Base-by-base conservation (phyloP, 352 stramenopile genomes). In the Pythium myriotylum region DNA sequence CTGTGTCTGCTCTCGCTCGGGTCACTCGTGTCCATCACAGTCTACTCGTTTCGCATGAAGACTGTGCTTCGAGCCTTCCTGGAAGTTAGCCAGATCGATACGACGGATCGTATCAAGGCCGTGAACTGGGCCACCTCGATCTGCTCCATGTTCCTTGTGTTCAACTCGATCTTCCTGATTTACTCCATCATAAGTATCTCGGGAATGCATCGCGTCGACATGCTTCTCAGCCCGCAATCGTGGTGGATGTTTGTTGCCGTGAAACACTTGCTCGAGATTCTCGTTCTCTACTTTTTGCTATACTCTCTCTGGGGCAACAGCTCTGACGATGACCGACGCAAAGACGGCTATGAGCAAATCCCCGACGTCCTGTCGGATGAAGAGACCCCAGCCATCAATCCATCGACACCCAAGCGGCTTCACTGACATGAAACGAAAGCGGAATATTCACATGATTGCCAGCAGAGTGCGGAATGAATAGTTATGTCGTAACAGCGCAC, bases 81-180 rank as follows among this genome's bases (percentile, higher is more conserved):
- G 5, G 94, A 97, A 39, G 96, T 99, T 20, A 98, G 97, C 59
- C 94, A 98, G 72, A 97, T 99, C 42, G 95, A 96, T 35, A 98
- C 95, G 14, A 97, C 97, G n/a, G 91, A 89, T 59, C 91, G 97
- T 60, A 97, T 99, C 35, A 95, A 94, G 60, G 87, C 94, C 4
- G 97, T 99, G 47, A 92, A 98, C 32, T 98, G 91, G 84, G 97
- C 97, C 40, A 98, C 95, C 16, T 86, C 94, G 4, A 98, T 97
- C 48, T 96, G 94, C 39, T 97, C 97, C 29, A 77, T 97, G 48
- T 99, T 98, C 70, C 97, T 99, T 64, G 69, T 98, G n/a, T 86
- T 93, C 9, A 92, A 97, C 50, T 79, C 82, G 7, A 76, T 95
- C 23, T 88, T 98, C 60, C 84, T 98, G 47, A 77, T 67, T 19